Base-by-base conservation (phyloP, 257 asterid species). In the Lycium ferocissimum region DNA sequence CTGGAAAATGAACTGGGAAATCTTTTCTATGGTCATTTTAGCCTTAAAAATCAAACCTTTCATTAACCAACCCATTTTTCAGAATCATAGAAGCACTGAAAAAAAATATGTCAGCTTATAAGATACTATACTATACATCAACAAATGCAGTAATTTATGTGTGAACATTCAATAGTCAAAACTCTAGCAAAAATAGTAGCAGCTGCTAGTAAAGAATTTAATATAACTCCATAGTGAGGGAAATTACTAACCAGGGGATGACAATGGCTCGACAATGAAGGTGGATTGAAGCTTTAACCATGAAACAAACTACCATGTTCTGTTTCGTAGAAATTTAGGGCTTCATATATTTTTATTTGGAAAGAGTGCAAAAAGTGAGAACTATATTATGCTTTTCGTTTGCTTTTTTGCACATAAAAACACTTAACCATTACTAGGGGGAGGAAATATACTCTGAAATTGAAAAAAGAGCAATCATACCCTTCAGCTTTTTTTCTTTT, bases 211-310 rank as follows among this genome's bases (percentile, higher is more conserved):
- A 43, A 6, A 53, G 37, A 59, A 67, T 11, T 79, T 26, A 40
- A 6, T 40, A 7, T 59, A 43, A 83, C 4, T 1, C 22, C 2
- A 33, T 51, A 73, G 56, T 76, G 79, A 47, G 20, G 45, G 6
- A 79, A 40, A 85, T 53, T 43, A 70, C 93, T 86, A 69, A 94
- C 98, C 94, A 89, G 67, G 95, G 94, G 83, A 88, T 83, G 37
- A 87, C 57, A 75, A 84, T 85, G 70, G 86, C 61, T 84, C 87
- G 88, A 83, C 7, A 84, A 26, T 89, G 95, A 79, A 87, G 87
- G 72, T 87, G 89, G 72, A 67, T 66, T 71, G 94, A 90, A 69
- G 91, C 80, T 87, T 73, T 89, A 53, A 81, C 66, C 59, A 92
- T 66, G 81, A 90, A 88, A 86, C 69, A 84, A 83, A 76, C 79